phyloP scores from a whole-genome alignment of 1,139 yeast genomes.

The Magnusiomyces fungicola region DNA sequence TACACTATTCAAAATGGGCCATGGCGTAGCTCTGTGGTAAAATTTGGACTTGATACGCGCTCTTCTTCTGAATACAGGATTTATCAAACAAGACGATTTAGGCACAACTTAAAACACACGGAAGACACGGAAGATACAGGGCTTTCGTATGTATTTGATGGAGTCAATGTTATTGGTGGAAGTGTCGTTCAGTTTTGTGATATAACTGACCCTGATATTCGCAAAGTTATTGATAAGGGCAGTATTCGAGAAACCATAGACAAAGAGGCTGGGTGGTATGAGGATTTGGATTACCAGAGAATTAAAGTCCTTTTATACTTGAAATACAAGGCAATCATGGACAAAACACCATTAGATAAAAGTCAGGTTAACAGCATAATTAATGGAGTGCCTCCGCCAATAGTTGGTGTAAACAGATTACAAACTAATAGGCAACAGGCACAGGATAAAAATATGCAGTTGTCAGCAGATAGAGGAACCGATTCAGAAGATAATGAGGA shows the following conservation, averaged over 20 bases:
- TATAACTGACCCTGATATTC: constrained; percentile 58
- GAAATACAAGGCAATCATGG: constrained; percentile 39
- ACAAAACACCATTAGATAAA: constrained; percentile 23
- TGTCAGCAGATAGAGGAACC: too few relatives aligned
- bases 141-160: constrained; percentile 60
- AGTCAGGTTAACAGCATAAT: constrained; percentile 14
- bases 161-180: constrained; percentile 57
- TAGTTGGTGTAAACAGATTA: too few relatives aligned
- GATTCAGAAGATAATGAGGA: too few relatives aligned
- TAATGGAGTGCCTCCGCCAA: constrained; percentile 16
- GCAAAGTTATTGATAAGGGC: constrained; percentile 40
- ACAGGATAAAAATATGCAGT: too few relatives aligned
- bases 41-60: constrained; percentile 73
- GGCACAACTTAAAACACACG: constrained; percentile 27
- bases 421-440: too few relatives aligned
- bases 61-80: constrained; percentile 46
- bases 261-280: constrained; percentile 66
- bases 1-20: constrained; percentile 85
- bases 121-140: constrained; percentile 11
- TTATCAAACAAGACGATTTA: constrained; percentile 82
- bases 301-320: constrained; percentile 65
- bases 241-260: constrained; percentile 30
- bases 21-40: constrained; percentile 85
- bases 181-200: constrained; percentile 80
- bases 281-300: constrained; percentile 51